A percentile compares a stretch with the other conserved stretches of the same genome.
These are phyloP conservation scores for Microthlaspi erraticum DNA, from an alignment of 345 rosid species.

Conservation along the genomic window DNA sequence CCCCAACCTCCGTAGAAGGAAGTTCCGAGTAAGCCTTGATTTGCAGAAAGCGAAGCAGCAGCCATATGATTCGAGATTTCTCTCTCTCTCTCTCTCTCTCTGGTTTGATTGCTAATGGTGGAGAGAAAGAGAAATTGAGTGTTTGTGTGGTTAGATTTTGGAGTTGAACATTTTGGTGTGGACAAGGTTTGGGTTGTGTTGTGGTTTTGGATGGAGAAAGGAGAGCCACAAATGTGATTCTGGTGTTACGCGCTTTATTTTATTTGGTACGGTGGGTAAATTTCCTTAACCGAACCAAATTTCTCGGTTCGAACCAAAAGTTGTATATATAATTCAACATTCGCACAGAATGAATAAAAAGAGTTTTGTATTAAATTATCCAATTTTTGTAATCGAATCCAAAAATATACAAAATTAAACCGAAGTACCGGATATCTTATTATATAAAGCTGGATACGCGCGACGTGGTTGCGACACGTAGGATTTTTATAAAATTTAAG, in stretches of 20 bases:
- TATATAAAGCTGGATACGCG: too few relatives aligned
- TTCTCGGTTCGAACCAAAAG: too few relatives aligned
- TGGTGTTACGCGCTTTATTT: background rate
- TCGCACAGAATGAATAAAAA: too few relatives aligned
- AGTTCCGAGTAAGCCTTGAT: conserved; percentile 46
- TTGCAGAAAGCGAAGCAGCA: conserved; percentile 55
- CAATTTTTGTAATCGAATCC: too few relatives aligned
- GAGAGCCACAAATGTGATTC: conserved; percentile 44
- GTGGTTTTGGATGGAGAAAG: conserved; percentile 38
- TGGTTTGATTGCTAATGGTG: background rate
- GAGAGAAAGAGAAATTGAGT: conserved; percentile 6
- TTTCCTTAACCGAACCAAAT: too few relatives aligned
- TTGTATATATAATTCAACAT: too few relatives aligned
- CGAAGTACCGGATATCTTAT: too few relatives aligned
- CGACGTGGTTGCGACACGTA: too few relatives aligned
- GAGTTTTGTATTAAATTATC: too few relatives aligned
- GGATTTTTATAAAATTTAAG: too few relatives aligned
- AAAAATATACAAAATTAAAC: too few relatives aligned
- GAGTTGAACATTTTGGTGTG: conserved; percentile 33
- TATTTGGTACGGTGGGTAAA: too few relatives aligned
- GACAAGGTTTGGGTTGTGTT: conserved; percentile 37
- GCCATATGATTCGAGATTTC: conserved; percentile 44
- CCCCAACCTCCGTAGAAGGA: conserved; percentile 70
- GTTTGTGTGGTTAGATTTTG: conserved; percentile 34
- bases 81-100: background rate